A percentile compares a stretch with the other conserved stretches of the same genome.
phyloP scores from a whole-genome alignment of 228 moss, liverwort and hornwort genomes.

The Sphagnum fallax region DNA sequence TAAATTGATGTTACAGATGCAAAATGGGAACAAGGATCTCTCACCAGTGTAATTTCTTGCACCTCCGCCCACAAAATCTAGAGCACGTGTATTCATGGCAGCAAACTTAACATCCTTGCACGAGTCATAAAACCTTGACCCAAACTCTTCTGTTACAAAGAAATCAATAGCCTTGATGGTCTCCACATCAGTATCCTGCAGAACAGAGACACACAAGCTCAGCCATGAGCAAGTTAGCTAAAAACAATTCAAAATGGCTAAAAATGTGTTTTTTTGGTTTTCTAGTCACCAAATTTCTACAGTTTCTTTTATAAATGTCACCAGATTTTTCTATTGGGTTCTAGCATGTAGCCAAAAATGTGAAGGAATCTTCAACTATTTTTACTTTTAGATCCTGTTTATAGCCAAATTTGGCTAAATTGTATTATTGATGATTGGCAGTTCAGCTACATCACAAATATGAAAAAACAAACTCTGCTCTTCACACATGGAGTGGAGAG shows the following conservation, averaged over 20 bases:
- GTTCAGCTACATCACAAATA: no score
- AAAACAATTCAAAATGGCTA: background rate
- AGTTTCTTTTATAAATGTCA: background rate
- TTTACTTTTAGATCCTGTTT: no score
- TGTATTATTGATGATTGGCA: no score
- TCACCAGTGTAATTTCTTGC: constrained; percentile 87
- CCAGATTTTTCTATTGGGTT: no score
- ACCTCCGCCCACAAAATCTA: constrained; percentile 97
- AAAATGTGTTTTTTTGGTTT: background rate
- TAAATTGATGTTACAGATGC: no score
- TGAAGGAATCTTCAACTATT: no score
- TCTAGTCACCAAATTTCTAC: background rate
- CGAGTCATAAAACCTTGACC: constrained; percentile 64
- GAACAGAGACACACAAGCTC: background rate
- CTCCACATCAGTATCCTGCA: constrained; percentile 39
- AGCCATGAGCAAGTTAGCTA: background rate
- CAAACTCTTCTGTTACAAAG: constrained; percentile 80
- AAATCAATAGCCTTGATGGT: constrained; percentile 80
- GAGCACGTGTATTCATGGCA: constrained; percentile 94
- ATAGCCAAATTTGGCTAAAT: no score
- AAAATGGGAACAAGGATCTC: background rate
- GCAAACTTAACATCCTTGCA: constrained; percentile 99
- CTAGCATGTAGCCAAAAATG: no score
- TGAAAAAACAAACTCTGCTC: background rate
- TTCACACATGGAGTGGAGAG: background rate